Evolutionary conservation across 2,329 filamentous ascomycete genomes (phyloP).

Genomic region (Exophiala bonariae): DNA sequence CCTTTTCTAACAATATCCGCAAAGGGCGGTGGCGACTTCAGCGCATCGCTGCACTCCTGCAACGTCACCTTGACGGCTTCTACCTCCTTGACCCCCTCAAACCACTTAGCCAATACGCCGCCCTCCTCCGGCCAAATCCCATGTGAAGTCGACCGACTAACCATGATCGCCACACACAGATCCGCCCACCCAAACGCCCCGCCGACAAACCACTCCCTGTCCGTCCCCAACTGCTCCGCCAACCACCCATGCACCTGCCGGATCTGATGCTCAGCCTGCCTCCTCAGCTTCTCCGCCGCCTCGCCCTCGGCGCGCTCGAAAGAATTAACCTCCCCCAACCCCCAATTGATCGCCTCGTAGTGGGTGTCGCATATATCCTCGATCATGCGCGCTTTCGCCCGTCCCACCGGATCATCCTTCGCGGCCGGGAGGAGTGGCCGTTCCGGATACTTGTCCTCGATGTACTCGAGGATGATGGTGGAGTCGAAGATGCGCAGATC

Average conservation of each 20-base stretch:
- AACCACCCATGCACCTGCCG: constrained; percentile 15
- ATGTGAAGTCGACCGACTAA: constrained; percentile 10
- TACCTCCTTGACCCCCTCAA: constrained; percentile 7
- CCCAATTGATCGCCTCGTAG: constrained; percentile 21
- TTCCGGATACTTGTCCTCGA: constrained; percentile 20
- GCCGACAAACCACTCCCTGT: constrained; percentile 14
- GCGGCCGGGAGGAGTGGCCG: constrained; percentile 5
- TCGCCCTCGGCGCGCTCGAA: constrained; percentile 15
- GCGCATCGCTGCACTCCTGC: constrained; percentile 11
- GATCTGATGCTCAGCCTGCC: constrained; percentile 5
- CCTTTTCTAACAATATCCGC: constrained; percentile 7
- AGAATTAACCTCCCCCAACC: constrained; percentile 10
- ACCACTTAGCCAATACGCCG: constrained; percentile 7
- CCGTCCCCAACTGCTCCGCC: constrained; percentile 11
- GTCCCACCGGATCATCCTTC: not conserved
- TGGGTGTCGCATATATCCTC: constrained; percentile 24
- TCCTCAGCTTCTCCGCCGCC: constrained; percentile 7
- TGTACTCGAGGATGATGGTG: constrained; percentile 23
- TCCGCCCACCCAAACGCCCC: constrained; percentile 13
- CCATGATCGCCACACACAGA: constrained; percentile 9
- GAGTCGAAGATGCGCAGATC: constrained; percentile 19
- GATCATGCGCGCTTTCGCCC: constrained; percentile 18
- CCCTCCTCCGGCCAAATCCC: constrained; percentile 7
- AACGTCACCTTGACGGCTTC: constrained; percentile 12
- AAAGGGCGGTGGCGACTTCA: constrained; percentile 3